phyloP scores from a whole-genome alignment of 257 asterid genomes.

The Hygrophila difformis region DNA sequence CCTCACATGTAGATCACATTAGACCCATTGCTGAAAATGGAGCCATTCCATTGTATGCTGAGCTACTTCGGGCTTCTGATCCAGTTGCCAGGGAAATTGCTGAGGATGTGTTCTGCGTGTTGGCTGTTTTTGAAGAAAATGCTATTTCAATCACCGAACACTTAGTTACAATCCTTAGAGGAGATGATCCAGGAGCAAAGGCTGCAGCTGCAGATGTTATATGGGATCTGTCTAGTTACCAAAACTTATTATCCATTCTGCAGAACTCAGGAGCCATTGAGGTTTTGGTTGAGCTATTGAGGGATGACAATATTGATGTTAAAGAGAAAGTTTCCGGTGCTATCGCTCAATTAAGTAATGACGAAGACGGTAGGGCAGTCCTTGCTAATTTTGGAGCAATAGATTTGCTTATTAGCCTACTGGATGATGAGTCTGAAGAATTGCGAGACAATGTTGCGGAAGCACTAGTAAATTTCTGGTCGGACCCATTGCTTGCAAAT shows the following conservation, averaged over 20 bases:
- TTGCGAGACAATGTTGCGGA: conserved; percentile 46
- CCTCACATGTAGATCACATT: conserved; percentile 41
- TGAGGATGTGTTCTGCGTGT: conserved; percentile 46
- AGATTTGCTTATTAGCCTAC: conserved; percentile 24
- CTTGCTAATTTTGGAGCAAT: conserved; percentile 50
- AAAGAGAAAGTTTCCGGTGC: conserved; percentile 49
- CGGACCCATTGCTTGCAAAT: conserved; percentile 36
- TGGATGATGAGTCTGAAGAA: conserved; percentile 34
- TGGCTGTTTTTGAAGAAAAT: conserved; percentile 42
- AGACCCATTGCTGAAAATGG: conserved; percentile 39
- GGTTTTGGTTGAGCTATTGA: conserved; percentile 36
- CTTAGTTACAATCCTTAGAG: conserved; percentile 38
- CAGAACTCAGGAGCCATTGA: conserved; percentile 36
- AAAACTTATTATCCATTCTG: conserved; percentile 23
- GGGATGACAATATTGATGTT: conserved; percentile 21
- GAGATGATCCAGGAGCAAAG: conserved; percentile 29
- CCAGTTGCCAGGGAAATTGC: conserved; percentile 42
- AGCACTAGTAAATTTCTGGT: conserved; percentile 42
- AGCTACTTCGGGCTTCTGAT: conserved; percentile 37
- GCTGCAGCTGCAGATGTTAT: conserved; percentile 51
- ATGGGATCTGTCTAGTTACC: conserved; percentile 39
- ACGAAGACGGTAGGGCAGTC: conserved; percentile 22
- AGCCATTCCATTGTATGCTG: conserved; percentile 34
- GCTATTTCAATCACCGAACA: conserved; percentile 35
- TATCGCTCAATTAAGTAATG: conserved; percentile 43